These are phyloP conservation scores for Imleria badia DNA, from an alignment of 768 basidiomycete genomes.

Conservation along the genomic window DNA sequence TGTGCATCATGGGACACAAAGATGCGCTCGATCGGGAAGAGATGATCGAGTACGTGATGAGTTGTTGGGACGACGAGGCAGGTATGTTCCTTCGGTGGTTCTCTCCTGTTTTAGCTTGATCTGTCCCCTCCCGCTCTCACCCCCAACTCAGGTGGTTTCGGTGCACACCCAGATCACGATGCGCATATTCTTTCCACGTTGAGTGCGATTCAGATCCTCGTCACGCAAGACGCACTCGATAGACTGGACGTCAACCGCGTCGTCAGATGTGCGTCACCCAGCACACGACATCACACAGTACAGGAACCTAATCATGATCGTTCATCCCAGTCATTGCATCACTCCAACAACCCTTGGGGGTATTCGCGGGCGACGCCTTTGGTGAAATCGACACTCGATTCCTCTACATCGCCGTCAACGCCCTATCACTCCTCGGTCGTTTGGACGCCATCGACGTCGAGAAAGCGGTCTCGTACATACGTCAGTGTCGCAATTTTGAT, in stretches of 20 bases:
- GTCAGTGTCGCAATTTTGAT: conserved; percentile 87
- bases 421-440: conserved; percentile 76
- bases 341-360: conserved; percentile 81
- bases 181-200: conserved; percentile 84
- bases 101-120: conserved; percentile 1
- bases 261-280: conserved; percentile 58
- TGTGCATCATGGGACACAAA: conserved; percentile 73
- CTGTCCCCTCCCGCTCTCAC: not conserved
- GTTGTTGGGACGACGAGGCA: conserved; percentile 92
- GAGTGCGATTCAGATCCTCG: conserved; percentile 89
- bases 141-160: conserved; percentile 70
- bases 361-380: conserved; percentile 86
- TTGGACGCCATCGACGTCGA: conserved; percentile 68
- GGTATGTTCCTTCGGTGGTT: conserved; percentile 40
- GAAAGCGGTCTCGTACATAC: conserved; percentile 69
- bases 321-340: conserved; percentile 67
- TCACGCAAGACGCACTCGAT: conserved; percentile 80
- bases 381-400: conserved; percentile 96
- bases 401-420: conserved; percentile 80
- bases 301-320: not conserved
- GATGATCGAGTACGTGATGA: conserved; percentile 87
- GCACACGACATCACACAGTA: not conserved
- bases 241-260: conserved; percentile 68
- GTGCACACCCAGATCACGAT: conserved; percentile 92
- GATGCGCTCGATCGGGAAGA: conserved; percentile 82